Percentiles rank a stretch among this genome's conserved stretches.
Conservation (phyloP, 495 filamentous ascomycete species). For the Penicillium diatomitis region DNA sequence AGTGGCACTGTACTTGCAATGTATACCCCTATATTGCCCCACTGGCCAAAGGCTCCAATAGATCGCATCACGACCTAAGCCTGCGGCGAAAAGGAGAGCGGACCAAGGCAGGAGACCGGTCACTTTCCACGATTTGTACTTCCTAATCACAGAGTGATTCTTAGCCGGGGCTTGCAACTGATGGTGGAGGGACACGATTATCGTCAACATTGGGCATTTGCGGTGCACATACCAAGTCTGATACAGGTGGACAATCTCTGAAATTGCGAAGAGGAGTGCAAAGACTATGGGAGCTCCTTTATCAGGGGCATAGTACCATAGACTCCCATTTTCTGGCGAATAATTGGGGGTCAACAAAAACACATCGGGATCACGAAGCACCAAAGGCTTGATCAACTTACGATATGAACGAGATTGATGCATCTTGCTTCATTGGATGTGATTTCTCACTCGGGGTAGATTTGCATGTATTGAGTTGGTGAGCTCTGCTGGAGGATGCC, state of each 20-base stretch:
- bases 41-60: slow-evolving; percentile 48
- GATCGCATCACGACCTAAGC: slow-evolving; percentile 52
- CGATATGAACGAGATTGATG: slow-evolving; percentile 9
- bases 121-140: slow-evolving; percentile 42
- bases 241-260: slow-evolving; percentile 48
- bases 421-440: neutral
- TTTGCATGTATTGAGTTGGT: too few relatives aligned
- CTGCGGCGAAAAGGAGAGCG: slow-evolving; percentile 41
- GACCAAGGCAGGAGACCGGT: slow-evolving; percentile 47
- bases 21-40: slow-evolving; percentile 45
- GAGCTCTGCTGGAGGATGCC: too few relatives aligned
- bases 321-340: slow-evolving; percentile 35
- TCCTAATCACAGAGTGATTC: slow-evolving; percentile 9
- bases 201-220: too few relatives aligned
- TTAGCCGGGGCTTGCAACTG: too few relatives aligned
- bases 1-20: slow-evolving; percentile 54
- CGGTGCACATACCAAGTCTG: slow-evolving; percentile 45
- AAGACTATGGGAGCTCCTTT: slow-evolving; percentile 63
- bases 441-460: too few relatives aligned
- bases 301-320: slow-evolving; percentile 68
- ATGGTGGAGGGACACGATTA: too few relatives aligned
- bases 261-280: slow-evolving; percentile 52
- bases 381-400: neutral
- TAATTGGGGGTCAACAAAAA: neutral
- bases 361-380: neutral